phyloP scores from a whole-genome alignment of 106 monocot genomes.

The Apostasia shenzhenica region DNA sequence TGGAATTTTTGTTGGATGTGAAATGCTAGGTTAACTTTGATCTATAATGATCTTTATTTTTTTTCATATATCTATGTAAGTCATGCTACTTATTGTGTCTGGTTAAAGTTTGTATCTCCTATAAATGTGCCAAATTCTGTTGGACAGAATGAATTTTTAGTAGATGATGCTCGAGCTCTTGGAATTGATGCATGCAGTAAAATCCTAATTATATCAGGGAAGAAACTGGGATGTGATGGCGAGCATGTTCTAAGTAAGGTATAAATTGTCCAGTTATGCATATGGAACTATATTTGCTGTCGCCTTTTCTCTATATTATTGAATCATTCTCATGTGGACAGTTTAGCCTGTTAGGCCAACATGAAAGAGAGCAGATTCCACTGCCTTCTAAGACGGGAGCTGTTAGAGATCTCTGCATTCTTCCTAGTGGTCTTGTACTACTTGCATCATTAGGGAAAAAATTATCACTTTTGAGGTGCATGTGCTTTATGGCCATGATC shows the following conservation, averaged over 20 bases:
- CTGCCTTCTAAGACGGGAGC: conserved; percentile 63
- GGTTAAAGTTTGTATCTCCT: neutral
- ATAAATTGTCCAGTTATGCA: neutral
- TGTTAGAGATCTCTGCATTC: conserved; percentile 63
- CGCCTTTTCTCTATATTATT: neutral
- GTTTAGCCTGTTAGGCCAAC: conserved; percentile 49
- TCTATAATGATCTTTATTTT: too few relatives aligned
- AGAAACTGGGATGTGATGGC: conserved; percentile 27
- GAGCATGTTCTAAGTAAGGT: conserved; percentile 77
- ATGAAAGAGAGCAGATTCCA: conserved; percentile 42
- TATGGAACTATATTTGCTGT: neutral
- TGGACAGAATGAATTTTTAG: conserved; percentile 48
- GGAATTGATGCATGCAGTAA: conserved; percentile 59
- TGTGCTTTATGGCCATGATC: neutral
- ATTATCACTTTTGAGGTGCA: conserved; percentile 76
- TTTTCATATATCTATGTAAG: neutral
- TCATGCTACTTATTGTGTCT: neutral
- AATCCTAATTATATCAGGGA: conserved; percentile 53
- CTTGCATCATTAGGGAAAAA: conserved; percentile 82
- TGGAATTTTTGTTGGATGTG: too few relatives aligned
- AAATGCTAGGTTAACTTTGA: too few relatives aligned
- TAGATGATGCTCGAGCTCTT: conserved; percentile 76
- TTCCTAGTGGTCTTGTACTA: conserved; percentile 53
- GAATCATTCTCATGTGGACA: conserved; percentile 17
- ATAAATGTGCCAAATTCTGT: neutral